Percentiles rank a stretch among this genome's conserved stretches.
These are phyloP conservation scores for Citeromyces matritensis DNA, from an alignment of 805 yeast genomes.

Conservation along the genomic window DNA sequence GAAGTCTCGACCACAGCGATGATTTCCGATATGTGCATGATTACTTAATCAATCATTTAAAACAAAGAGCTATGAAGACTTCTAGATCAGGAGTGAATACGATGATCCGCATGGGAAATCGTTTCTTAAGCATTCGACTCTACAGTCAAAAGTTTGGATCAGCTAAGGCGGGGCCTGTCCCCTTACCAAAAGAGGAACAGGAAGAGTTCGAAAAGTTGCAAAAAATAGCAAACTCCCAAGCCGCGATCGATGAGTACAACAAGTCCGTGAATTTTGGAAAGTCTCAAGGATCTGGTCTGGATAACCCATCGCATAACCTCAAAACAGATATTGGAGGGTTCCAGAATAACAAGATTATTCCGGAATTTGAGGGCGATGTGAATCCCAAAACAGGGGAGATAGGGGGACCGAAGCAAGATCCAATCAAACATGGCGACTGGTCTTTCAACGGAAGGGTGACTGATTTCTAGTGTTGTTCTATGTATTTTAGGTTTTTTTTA, in stretches of 20 bases:
- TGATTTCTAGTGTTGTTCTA: conserved; percentile 42
- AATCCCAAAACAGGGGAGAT: conserved; percentile 92
- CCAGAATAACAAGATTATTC: conserved; percentile 61
- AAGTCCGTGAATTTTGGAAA: conserved; percentile 17
- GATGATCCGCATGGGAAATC: too few relatives aligned
- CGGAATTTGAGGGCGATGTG: conserved; percentile 89
- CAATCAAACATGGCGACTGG: conserved; percentile 74
- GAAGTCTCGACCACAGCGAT: too few relatives aligned
- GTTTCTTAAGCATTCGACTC: not conserved
- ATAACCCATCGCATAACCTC: conserved; percentile 4
- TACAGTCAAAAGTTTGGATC: not conserved
- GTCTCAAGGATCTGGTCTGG: conserved; percentile 9
- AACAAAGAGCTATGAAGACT: too few relatives aligned
- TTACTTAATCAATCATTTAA: too few relatives aligned
- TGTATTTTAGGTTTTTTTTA: not conserved
- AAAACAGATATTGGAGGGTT: conserved; percentile 46
- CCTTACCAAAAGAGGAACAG: conserved; percentile 66
- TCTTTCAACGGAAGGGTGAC: conserved; percentile 94
- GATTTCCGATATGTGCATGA: too few relatives aligned
- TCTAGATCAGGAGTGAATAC: too few relatives aligned
- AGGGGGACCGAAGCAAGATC: conserved; percentile 97
- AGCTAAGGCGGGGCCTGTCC: conserved; percentile 40
- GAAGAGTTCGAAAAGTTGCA: conserved; percentile 86
- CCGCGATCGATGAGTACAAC: conserved; percentile 65
- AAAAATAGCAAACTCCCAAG: conserved; percentile 64